phyloP scores from a whole-genome alignment of 192 early-diverging fungal species.

The Coemansia sp. region DNA sequence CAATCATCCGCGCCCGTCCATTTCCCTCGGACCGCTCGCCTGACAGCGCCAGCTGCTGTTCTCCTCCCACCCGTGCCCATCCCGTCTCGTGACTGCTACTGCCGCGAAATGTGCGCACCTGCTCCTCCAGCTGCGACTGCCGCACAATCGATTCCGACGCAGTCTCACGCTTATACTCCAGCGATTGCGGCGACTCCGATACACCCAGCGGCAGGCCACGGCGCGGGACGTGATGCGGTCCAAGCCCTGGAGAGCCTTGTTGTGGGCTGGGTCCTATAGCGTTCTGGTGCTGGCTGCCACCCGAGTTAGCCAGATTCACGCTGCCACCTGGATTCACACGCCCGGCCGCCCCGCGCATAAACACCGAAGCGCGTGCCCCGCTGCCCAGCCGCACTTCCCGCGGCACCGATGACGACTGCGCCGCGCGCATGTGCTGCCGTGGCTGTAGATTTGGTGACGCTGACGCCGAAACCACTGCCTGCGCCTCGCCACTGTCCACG shows the following conservation, averaged over 20 bases:
- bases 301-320: not conserved
- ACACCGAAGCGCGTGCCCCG: conserved; percentile 25
- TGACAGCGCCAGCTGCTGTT: conserved; percentile 1
- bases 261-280: conserved; percentile 3
- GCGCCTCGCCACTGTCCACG: conserved; percentile 10
- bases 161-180: conserved; percentile 6
- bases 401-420: conserved; percentile 37
- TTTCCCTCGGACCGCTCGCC: not conserved
- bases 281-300: not conserved
- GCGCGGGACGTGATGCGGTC: conserved; percentile 1
- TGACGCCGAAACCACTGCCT: conserved; percentile 23
- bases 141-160: conserved; percentile 43
- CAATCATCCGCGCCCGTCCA: not conserved
- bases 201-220: conserved; percentile 10
- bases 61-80: not conserved
- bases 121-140: conserved; percentile 47
- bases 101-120: conserved; percentile 34
- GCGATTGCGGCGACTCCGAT: conserved; percentile 30
- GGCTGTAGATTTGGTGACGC: conserved; percentile 32
- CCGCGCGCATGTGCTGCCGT: conserved; percentile 23
- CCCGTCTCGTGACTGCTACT: conserved; percentile 2
- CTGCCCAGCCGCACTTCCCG: conserved; percentile 22
- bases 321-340: not conserved
- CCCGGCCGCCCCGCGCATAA: conserved; percentile 10
- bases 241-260: not conserved